Conservation (phyloP, 768 basidiomycete genomes). For the Pholiota microspora region DNA sequence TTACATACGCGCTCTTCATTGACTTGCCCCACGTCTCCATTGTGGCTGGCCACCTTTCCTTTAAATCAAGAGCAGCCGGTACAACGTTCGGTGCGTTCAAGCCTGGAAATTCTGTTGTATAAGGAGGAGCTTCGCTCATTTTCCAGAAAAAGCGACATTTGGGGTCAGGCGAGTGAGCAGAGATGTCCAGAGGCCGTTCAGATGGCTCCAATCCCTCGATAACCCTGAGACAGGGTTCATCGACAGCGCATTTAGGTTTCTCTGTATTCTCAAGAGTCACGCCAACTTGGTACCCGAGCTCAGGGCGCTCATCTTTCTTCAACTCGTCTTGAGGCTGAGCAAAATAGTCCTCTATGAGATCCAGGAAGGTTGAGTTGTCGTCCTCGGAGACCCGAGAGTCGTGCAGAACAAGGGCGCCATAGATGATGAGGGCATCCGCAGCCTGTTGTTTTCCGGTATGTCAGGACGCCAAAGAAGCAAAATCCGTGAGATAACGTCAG, state of each 20-base stretch:
- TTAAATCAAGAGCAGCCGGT: slow-evolving; percentile 59
- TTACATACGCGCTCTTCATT: slow-evolving; percentile 83
- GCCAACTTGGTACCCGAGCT: slow-evolving; percentile 88
- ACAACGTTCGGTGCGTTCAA: slow-evolving; percentile 83
- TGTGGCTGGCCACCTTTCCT: slow-evolving; percentile 60
- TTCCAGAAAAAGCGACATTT: slow-evolving; percentile 95
- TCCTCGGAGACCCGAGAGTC: slow-evolving; percentile 83
- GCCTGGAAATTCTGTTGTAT: slow-evolving; percentile 72
- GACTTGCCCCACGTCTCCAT: slow-evolving; percentile 87
- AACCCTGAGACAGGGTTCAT: slow-evolving; percentile 78
- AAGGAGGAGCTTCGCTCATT: slow-evolving; percentile 74
- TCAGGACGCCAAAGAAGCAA: neutral
- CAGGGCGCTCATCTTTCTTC: slow-evolving; percentile 77
- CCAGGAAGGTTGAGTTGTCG: slow-evolving; percentile 81
- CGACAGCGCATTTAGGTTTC: slow-evolving; percentile 81
- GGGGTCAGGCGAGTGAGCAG: slow-evolving; percentile 80
- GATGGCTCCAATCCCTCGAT: slow-evolving; percentile 73
- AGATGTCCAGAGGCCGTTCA: slow-evolving; percentile 85
- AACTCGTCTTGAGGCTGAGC: slow-evolving; percentile 61
- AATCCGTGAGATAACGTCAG: neutral
- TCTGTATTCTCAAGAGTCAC: slow-evolving; percentile 97
- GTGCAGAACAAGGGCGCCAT: slow-evolving; percentile 83
- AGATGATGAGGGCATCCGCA: slow-evolving; percentile 76
- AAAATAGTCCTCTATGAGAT: slow-evolving; percentile 94
- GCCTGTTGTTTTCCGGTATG: slow-evolving; percentile 41